Evolutionary conservation across 2,329 filamentous ascomycete genomes (phyloP), one percentile per base, ranked within the genome.

Genomic region (Calonectria leucothoes): DNA sequence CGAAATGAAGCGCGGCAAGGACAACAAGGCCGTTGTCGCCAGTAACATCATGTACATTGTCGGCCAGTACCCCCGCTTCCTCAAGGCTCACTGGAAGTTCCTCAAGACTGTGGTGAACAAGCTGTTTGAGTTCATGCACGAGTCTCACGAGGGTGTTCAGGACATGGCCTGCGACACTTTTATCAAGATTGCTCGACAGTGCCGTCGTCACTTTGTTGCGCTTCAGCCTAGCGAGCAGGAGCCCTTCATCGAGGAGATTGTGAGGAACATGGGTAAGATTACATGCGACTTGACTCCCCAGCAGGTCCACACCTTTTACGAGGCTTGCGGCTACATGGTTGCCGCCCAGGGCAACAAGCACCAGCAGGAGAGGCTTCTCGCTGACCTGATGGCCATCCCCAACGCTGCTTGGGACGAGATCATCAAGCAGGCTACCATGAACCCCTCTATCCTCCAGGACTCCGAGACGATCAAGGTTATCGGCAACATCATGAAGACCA

Each of bases 21-120:
- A 99, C 88, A 99, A 99, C 90, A 99, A 99, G 85, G 97, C 97
- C 15, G 97, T 99, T 12, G 97, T 99, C 49, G 97, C 97, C 76
- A 98, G 95, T 87, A 99, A 99, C 87, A 99, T 99, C 82, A 99
- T 99, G 97, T 99, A 99, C 84, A 99, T 99, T 86, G 97, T 99
- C 74, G 97, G 97, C 72, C 97, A 99, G 83, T 99, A 99, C 83
- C 97, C 97, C 45, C 94, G 97, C 25, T 99, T 99, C 87, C 88
- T 99, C 81, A 99, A 99, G 88, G 97, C 97, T 1, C 97, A 99
- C 85, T 99, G 97, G 97, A 99, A 99, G 85, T 99, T 99, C 87
- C 89, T 99, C 70, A 99, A 99, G 92, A 99, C 97, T 3, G 97
- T 99, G 23, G 97, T 99, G 82, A 99, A 99, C 87, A 99, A 99